phyloP scores from a whole-genome alignment of 371 early-diverging fungal genomes.

The Haplosporangium sp. region DNA sequence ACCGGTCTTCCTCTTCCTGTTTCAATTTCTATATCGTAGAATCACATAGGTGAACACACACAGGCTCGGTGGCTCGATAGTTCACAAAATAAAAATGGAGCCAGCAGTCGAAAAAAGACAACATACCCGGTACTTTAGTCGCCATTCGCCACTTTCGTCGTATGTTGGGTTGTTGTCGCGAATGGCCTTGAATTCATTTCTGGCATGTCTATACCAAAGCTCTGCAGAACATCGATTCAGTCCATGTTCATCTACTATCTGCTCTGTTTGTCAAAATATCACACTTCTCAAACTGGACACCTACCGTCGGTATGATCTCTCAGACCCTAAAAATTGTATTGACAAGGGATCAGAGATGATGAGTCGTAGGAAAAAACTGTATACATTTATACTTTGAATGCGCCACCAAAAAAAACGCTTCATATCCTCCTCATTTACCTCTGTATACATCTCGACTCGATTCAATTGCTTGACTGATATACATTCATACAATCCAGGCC shows the following conservation, averaged over 20 bases:
- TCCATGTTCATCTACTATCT: too few species aligned
- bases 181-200: slow-evolving; percentile 29
- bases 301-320: slow-evolving; percentile 42
- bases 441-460: slow-evolving; percentile 39
- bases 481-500: neutral
- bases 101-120: neutral
- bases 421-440: slow-evolving; percentile 7
- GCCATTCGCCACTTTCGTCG: slow-evolving; percentile 48
- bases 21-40: slow-evolving; percentile 15
- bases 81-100: neutral
- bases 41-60: too few species aligned
- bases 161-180: slow-evolving; percentile 24
- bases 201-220: slow-evolving; percentile 43
- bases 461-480: slow-evolving; percentile 31
- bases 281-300: neutral
- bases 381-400: too few species aligned
- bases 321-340: slow-evolving; percentile 23
- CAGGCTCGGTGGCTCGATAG: neutral
- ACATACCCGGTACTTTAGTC: slow-evolving; percentile 35
- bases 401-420: too few species aligned
- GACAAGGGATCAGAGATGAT: neutral
- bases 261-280: too few species aligned
- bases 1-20: slow-evolving; percentile 35
- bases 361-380: too few species aligned
- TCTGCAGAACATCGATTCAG: slow-evolving; percentile 3